phyloP scores from a whole-genome alignment of 495 filamentous ascomycete species.

The Ascodesmis nigricans region DNA sequence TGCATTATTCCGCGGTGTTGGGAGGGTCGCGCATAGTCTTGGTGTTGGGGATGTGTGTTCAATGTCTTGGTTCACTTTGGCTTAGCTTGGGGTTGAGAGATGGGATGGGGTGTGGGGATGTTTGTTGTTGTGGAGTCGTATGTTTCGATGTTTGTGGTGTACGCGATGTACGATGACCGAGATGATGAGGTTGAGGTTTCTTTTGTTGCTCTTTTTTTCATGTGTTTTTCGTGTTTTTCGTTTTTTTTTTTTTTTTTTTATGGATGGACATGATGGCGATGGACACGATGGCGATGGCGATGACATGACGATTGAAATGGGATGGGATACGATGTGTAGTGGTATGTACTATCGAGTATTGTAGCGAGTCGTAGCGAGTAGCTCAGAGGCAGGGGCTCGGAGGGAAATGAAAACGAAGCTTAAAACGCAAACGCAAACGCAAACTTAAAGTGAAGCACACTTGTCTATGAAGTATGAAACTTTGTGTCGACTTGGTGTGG shows the following conservation, averaged over 20 bases:
- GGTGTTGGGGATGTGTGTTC: too few species aligned
- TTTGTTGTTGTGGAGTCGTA: constrained; percentile 9
- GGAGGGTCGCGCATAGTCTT: too few species aligned
- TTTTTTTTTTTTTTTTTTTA: constrained; percentile 1
- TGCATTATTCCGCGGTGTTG: too few species aligned
- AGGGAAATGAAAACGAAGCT: constrained; percentile 2
- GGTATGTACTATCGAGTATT: too few species aligned
- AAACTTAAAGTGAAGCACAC: too few species aligned
- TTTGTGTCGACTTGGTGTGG: too few species aligned
- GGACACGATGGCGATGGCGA: constrained; percentile 2
- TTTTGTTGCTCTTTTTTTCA: constrained; percentile 13
- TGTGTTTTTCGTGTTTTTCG: constrained; percentile 2
- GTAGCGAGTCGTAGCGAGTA: constrained; percentile 8
- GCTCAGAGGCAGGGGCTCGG: constrained; percentile 14
- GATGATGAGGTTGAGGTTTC: constrained; percentile 18
- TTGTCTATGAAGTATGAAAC: too few species aligned
- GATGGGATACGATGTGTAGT: constrained; percentile 9
- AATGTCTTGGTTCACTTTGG: constrained; percentile 9
- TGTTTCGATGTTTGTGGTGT: constrained; percentile 6
- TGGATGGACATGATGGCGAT: constrained; percentile 5
- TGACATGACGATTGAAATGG: constrained; percentile 4
- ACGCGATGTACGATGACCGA: constrained; percentile 14
- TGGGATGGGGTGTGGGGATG: constrained; percentile 12
- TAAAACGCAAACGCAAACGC: constrained; percentile 2
- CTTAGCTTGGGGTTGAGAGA: constrained; percentile 13